phyloP scores from a whole-genome alignment of 2,329 filamentous ascomycete genomes.

The Neurospora crassa region DNA sequence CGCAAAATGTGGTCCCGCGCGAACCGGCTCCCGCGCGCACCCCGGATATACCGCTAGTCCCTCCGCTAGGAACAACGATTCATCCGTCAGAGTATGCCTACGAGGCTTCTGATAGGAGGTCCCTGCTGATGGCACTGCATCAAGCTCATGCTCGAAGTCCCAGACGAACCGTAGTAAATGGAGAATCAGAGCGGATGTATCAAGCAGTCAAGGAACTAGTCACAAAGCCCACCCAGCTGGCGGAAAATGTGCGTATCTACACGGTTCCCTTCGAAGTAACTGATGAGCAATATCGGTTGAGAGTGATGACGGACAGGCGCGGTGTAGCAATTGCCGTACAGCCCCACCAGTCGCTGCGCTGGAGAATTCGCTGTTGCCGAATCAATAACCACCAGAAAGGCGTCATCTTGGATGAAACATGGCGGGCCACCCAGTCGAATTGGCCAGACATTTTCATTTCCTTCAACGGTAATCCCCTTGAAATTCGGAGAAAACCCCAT shows the following conservation, averaged over 20 bases:
- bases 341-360: slow-evolving; percentile 43
- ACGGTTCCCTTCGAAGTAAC: slow-evolving; percentile 34
- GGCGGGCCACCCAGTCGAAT: slow-evolving; percentile 19
- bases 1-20: neutral
- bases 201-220: slow-evolving; percentile 46
- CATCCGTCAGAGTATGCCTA: slow-evolving; percentile 29
- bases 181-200: slow-evolving; percentile 35
- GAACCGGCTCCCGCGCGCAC: neutral
- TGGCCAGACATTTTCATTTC: slow-evolving; percentile 68
- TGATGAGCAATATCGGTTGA: slow-evolving; percentile 11
- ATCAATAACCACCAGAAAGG: slow-evolving; percentile 4
- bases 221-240: slow-evolving; percentile 31
- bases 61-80: slow-evolving; percentile 15
- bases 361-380: slow-evolving; percentile 59
- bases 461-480: slow-evolving; percentile 52
- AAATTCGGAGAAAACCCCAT: slow-evolving; percentile 56
- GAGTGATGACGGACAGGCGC: neutral
- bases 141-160: slow-evolving; percentile 40
- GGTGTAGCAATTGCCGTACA: neutral
- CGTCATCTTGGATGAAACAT: neutral
- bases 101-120: slow-evolving; percentile 30
- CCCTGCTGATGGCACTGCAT: slow-evolving; percentile 35
- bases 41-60: slow-evolving; percentile 12
- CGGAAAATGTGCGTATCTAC: slow-evolving; percentile 28
- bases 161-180: slow-evolving; percentile 25